Base-by-base conservation (phyloP, 495 filamentous ascomycete species). In the Coniosporium apollinis region DNA sequence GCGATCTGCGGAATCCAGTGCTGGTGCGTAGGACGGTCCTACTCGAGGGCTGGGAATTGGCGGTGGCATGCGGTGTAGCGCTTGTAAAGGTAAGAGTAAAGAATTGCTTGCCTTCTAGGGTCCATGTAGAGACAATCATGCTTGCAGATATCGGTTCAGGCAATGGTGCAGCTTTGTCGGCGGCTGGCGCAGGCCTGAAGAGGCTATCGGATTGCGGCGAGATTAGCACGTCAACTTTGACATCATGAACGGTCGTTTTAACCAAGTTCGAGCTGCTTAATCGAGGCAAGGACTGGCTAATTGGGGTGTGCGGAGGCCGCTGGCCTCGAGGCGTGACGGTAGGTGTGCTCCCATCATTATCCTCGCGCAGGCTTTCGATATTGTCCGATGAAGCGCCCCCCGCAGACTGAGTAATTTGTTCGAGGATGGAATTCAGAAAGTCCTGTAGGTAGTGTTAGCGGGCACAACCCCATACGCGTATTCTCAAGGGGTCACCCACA, bases 91-190 rank as follows among this genome's bases (percentile, higher is more conserved):
- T 76, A 24, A 79, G 54, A 3, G 72, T 77, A 43, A 66, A 79
- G 48, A 69, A 76, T 14, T 60, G 65, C 44, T 70, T 59, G 22
- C 66, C 61, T 28, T 69, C 67, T 15, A 76, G 54, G 19, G 62
- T 59, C 70, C 72, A 81, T 13, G 72, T 60, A 1, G 70, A 73
- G 16, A 81, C 62, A 22, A 77, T 74, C 75, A 79, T 75, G 45
- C 10, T 69, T 3, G 74, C 67, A 21, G 64, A 58, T 0, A 61
- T 54, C 29, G 70, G 63, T 33, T 46, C 36, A 15, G 53, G 43
- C n/a, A 42, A 31, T 9, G 51, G 44, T 25, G 49, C 22, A 18
- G 38, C 22, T 11, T 35, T 38, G 37, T 49, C 42, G 39, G 29
- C 56, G 44, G 39, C 32, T 30, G 15, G 26, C n/a, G 46, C 22